A percentile compares a stretch with the other conserved stretches of the same genome.
Evolutionary conservation across 108 stramenopile genomes (phyloP).

Genomic region (Parmales sp.): DNA sequence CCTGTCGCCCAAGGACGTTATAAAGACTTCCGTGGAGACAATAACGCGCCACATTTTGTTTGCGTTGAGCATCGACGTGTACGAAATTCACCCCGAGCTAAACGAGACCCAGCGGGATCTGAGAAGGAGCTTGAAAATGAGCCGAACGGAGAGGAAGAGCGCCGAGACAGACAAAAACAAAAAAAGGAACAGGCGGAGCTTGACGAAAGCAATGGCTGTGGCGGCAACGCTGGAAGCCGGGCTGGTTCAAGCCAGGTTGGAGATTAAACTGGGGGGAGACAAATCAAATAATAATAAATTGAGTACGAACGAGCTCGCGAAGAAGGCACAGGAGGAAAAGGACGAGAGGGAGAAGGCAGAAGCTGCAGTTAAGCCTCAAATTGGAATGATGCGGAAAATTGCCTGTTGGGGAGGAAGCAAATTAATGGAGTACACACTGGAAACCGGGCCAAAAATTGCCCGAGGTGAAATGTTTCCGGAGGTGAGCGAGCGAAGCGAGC

Average conservation of each 20-base stretch:
- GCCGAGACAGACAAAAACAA: not conserved
- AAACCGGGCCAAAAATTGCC: not conserved
- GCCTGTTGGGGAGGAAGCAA: not conserved
- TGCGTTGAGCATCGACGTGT: not conserved
- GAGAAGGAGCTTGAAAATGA: constrained; percentile 3
- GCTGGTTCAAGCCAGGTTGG: not conserved
- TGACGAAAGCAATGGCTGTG: not conserved
- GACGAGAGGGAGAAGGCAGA: not conserved
- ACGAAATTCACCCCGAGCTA: not conserved
- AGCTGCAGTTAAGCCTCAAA: not conserved
- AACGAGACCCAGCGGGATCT: not conserved
- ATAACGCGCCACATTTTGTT: not conserved
- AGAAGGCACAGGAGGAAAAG: not conserved
- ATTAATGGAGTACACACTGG: not conserved
- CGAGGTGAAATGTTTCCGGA: not conserved
- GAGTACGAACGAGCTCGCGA: not conserved
- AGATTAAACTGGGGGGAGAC: not conserved
- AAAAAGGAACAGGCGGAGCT: not conserved
- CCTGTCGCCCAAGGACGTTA: not conserved
- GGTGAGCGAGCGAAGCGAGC: no score
- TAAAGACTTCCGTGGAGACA: not conserved
- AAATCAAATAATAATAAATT: not conserved
- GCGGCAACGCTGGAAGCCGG: not conserved
- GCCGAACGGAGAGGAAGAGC: not conserved
- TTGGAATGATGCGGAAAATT: not conserved